Conservation (phyloP, 345 rosid genomes). For the Aegle marmelos region DNA sequence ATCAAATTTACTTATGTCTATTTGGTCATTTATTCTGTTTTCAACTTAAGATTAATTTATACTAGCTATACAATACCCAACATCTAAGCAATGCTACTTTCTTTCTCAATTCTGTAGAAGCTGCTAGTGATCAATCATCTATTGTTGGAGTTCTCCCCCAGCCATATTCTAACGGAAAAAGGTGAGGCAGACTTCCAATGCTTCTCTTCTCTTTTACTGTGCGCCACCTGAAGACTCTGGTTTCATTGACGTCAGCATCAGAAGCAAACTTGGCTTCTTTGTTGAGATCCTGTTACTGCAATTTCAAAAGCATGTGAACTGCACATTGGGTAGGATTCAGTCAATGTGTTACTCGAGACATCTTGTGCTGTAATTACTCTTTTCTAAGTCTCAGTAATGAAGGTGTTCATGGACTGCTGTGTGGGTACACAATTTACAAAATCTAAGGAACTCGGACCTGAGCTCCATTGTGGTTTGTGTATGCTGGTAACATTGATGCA, state of each 20-base stretch:
- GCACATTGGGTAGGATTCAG: constrained; percentile 7
- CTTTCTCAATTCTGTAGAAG: constrained; percentile 50
- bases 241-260: not conserved
- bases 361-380: constrained; percentile 1
- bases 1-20: not conserved
- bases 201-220: constrained; percentile 15
- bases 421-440: not conserved
- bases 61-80: constrained; percentile 5
- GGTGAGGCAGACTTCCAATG: constrained; percentile 36
- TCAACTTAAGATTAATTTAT: constrained; percentile 6
- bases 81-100: not conserved
- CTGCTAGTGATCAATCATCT: constrained; percentile 57
- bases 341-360: not conserved
- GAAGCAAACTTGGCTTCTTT: not conserved
- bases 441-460: not conserved
- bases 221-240: not conserved
- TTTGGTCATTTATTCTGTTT: not conserved
- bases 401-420: not conserved
- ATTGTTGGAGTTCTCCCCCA: constrained; percentile 82
- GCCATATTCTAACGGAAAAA: constrained; percentile 65
- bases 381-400: not conserved
- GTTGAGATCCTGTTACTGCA: not conserved
- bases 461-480: not conserved
- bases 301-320: constrained; percentile 12
- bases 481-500: not conserved